Evolutionary conservation across 2,329 filamentous ascomycete species (phyloP).

Genomic region (Eutypa lata): DNA sequence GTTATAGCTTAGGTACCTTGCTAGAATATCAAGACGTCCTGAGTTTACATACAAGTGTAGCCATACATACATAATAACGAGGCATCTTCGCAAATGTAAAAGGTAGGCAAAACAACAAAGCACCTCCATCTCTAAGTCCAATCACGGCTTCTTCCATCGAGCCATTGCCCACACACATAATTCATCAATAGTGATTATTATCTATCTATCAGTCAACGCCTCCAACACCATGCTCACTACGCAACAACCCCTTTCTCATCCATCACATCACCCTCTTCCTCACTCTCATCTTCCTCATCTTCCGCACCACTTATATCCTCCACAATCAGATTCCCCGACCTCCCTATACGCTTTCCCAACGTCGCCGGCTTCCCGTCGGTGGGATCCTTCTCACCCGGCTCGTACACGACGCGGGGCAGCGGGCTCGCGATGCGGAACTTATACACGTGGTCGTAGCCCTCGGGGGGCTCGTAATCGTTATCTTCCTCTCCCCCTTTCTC

Average conservation of each 20-base stretch:
- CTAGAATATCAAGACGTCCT: no score
- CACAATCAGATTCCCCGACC: slow-evolving; percentile 85
- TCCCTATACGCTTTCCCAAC: slow-evolving; percentile 71
- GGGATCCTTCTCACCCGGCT: slow-evolving; percentile 61
- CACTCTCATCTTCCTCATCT: slow-evolving; percentile 16
- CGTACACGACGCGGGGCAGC: slow-evolving; percentile 80
- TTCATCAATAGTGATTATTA: no score
- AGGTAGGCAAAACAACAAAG: no score
- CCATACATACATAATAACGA: no score
- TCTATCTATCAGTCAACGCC: no score
- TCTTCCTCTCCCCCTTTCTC: slow-evolving; percentile 22
- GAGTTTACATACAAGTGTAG: no score
- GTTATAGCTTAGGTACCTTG: no score
- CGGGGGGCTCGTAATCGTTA: slow-evolving; percentile 40
- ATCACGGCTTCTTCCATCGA: no score
- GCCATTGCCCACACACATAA: no score
- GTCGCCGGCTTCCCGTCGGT: slow-evolving; percentile 47
- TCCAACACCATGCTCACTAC: no score
- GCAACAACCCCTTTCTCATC: slow-evolving; percentile 8
- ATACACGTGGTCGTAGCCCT: slow-evolving; percentile 76
- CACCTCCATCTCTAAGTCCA: no score
- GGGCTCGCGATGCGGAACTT: slow-evolving; percentile 81
- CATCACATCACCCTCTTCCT: slow-evolving; percentile 31
- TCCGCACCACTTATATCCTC: slow-evolving; percentile 63
- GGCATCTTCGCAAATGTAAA: no score